These are phyloP conservation scores for Syzygium syzygioides DNA, from an alignment of 441 rosid species.

Conservation along the genomic window DNA sequence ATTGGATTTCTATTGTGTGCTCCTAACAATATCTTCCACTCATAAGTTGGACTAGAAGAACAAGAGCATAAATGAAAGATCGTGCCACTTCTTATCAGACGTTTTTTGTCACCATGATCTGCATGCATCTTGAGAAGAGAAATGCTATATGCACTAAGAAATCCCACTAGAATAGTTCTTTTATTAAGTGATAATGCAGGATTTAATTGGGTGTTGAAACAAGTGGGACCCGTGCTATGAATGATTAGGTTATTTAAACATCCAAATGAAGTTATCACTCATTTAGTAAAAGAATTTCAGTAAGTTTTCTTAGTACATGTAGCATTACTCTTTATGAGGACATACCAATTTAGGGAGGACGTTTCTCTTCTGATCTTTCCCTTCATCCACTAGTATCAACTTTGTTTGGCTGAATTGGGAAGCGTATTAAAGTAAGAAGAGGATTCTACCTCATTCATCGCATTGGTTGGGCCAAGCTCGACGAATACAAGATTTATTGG, in stretches of 20 bases:
- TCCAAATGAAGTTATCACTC: background rate
- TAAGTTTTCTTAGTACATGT: background rate
- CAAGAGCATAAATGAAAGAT: background rate
- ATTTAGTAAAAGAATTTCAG: background rate
- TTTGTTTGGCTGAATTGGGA: background rate
- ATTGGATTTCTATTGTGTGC: no score
- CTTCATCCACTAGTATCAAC: background rate
- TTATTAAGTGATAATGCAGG: background rate
- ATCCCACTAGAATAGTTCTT: background rate
- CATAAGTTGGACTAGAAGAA: background rate
- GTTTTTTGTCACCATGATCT: background rate
- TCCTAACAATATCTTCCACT: background rate
- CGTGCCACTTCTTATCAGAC: background rate
- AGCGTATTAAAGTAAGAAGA: background rate
- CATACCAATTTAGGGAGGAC: background rate
- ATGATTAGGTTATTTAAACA: background rate
- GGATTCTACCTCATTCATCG: background rate
- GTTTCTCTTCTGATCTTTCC: background rate
- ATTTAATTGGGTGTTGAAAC: background rate
- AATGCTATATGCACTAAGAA: background rate
- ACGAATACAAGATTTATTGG: background rate
- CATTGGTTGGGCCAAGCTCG: background rate
- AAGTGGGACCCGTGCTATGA: background rate
- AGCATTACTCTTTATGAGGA: background rate
- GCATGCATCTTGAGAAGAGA: background rate